Evolutionary conservation across 768 basidiomycete species (phyloP).

Genomic region (Phaeotremella skinneri): DNA sequence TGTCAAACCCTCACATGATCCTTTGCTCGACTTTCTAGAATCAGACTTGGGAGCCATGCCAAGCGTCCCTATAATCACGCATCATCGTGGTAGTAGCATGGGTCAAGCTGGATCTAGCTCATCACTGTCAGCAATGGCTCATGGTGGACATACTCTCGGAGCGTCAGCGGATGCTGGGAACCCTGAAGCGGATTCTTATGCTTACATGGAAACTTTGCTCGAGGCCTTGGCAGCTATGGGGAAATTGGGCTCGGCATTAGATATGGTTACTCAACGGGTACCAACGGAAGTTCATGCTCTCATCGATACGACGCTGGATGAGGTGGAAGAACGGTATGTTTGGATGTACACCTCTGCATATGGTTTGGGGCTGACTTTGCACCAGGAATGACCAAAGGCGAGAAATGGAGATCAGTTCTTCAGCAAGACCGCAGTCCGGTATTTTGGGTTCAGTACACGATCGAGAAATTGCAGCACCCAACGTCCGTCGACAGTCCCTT

Average conservation of each 20-base stretch:
- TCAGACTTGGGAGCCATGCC: conserved; percentile 27
- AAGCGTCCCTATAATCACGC: conserved; percentile 14
- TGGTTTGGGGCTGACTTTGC: not conserved
- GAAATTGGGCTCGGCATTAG: conserved; percentile 77
- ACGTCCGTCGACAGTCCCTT: conserved; percentile 20
- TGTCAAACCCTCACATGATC: conserved; percentile 49
- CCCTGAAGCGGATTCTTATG: conserved; percentile 88
- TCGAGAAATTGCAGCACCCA: conserved; percentile 2
- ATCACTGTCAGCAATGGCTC: conserved; percentile 23
- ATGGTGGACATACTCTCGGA: not conserved
- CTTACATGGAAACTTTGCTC: conserved; percentile 85
- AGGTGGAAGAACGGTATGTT: conserved; percentile 81
- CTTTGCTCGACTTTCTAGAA: conserved; percentile 49
- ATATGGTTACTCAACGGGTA: conserved; percentile 76
- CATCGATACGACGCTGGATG: conserved; percentile 81
- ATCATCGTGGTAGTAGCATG: conserved; percentile 15
- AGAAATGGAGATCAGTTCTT: conserved; percentile 14
- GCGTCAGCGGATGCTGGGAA: conserved; percentile 53
- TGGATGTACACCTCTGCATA: not conserved
- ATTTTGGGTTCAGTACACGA: not conserved
- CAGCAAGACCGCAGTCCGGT: conserved; percentile 18
- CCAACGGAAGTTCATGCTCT: conserved; percentile 77
- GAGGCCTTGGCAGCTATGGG: conserved; percentile 92
- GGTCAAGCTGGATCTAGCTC: conserved; percentile 32
- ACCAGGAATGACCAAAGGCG: conserved; percentile 25